Evolutionary conservation across 306 rosid species (phyloP).

Genomic region (Prunus fruticosa): DNA sequence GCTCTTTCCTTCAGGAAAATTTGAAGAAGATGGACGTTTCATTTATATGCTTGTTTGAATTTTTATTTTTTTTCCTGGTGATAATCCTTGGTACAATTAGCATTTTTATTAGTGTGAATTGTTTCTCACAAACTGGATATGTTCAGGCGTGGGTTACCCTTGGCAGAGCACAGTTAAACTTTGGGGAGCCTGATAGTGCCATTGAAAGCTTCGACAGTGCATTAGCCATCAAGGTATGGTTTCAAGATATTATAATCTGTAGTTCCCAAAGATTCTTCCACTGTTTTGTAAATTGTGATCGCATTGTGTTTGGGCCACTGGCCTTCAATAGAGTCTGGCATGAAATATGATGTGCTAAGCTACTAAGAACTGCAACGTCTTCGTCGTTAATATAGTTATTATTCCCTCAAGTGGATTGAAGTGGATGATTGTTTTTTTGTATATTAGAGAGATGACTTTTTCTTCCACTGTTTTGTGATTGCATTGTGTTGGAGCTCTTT

Average conservation of each 20-base stretch:
- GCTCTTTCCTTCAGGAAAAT: neutral
- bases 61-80: neutral
- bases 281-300: constrained; percentile 18
- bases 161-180: constrained; percentile 90
- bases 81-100: neutral
- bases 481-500: too few species aligned
- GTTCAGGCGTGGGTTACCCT: constrained; percentile 88
- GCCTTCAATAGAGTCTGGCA: neutral
- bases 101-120: neutral
- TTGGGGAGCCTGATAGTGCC: constrained; percentile 88
- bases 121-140: constrained; percentile 20
- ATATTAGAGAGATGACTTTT: neutral
- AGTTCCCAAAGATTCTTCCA: constrained; percentile 1
- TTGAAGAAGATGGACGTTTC: neutral
- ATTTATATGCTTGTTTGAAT: neutral
- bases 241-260: constrained; percentile 1
- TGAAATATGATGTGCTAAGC: constrained; percentile 19
- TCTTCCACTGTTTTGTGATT: too few species aligned
- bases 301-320: neutral
- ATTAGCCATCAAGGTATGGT: constrained; percentile 66
- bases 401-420: neutral
- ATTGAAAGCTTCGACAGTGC: constrained; percentile 81
- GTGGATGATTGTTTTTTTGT: neutral
- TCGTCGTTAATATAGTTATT: neutral
- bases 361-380: neutral